A percentile compares a stretch with the other conserved stretches of the same genome.
Conservation (phyloP, 2,329 filamentous ascomycete species). For the Trichoderma asperellum region DNA sequence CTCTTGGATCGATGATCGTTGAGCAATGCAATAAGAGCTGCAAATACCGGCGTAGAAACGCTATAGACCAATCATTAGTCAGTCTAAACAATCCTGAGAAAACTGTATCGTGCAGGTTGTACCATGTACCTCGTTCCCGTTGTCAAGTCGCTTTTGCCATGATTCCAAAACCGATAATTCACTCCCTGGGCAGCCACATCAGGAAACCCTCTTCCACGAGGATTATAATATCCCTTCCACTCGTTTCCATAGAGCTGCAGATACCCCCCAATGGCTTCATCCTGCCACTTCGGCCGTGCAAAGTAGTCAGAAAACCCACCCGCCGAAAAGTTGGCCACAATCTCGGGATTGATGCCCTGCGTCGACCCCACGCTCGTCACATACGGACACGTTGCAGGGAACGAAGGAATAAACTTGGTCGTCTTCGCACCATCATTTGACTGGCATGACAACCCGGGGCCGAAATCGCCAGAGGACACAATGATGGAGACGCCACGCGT, state of each 20-base stretch:
- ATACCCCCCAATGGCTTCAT: slow-evolving; percentile 52
- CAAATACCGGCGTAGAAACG: slow-evolving; percentile 65
- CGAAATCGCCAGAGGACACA: slow-evolving; percentile 63
- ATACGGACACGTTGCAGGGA: slow-evolving; percentile 57
- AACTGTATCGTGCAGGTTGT: background rate
- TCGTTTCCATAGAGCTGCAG: slow-evolving; percentile 48
- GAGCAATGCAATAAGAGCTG: slow-evolving; percentile 64
- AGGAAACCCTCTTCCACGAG: slow-evolving; percentile 60
- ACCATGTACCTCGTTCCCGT: slow-evolving; percentile 43
- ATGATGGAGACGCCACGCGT: slow-evolving; percentile 70
- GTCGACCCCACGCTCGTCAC: slow-evolving; percentile 67
- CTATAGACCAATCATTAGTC: slow-evolving; percentile 35
- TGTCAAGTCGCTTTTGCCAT: slow-evolving; percentile 34
- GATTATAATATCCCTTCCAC: slow-evolving; percentile 54
- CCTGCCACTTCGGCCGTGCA: slow-evolving; percentile 49
- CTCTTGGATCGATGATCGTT: slow-evolving; percentile 64
- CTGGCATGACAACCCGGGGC: slow-evolving; percentile 43
- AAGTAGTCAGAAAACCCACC: slow-evolving; percentile 57
- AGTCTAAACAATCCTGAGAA: background rate
- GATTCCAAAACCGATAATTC: slow-evolving; percentile 42
- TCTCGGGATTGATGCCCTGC: slow-evolving; percentile 54
- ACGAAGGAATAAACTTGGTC: slow-evolving; percentile 42
- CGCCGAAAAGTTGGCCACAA: slow-evolving; percentile 55
- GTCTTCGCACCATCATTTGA: slow-evolving; percentile 44
- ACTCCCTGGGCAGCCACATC: slow-evolving; percentile 62